These are phyloP conservation scores for Neofusicoccum kwambonambiense DNA, from an alignment of 2,329 filamentous ascomycete genomes.

Conservation along the genomic window DNA sequence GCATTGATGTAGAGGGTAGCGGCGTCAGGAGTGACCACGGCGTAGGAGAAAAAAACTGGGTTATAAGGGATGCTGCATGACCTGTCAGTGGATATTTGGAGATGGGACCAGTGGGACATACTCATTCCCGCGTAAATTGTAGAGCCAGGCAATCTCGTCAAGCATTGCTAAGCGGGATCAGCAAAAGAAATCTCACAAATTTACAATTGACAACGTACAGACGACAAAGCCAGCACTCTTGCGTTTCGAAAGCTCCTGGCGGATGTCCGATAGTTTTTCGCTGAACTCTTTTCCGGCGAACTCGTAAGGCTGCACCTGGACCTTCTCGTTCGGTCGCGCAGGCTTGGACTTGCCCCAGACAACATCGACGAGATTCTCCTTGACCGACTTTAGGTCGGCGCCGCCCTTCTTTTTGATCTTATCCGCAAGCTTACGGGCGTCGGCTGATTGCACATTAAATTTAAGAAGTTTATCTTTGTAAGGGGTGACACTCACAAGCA, in stretches of 20 bases:
- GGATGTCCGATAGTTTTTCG: conserved; percentile 78
- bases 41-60: conserved; percentile 97
- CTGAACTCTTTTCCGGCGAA: conserved; percentile 80
- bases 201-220: conserved; percentile 45
- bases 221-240: conserved; percentile 84
- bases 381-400: conserved; percentile 69
- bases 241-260: conserved; percentile 90
- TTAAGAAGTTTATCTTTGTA: not conserved
- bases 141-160: conserved; percentile 97
- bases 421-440: conserved; percentile 73
- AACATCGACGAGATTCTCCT: conserved; percentile 82
- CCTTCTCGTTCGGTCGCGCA: conserved; percentile 69
- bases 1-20: conserved; percentile 84
- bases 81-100: conserved; percentile 19
- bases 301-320: conserved; percentile 68
- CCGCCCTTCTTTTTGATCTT: conserved; percentile 87
- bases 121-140: conserved; percentile 92
- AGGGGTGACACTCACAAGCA: conserved; percentile 46
- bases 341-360: conserved; percentile 82
- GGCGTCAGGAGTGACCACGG: conserved; percentile 72
- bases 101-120: conserved; percentile 32
- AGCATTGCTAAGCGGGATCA: conserved; percentile 62
- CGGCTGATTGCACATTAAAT: conserved; percentile 40
- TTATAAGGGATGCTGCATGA: conserved; percentile 78
- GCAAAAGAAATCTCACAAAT: not conserved